phyloP scores from a whole-genome alignment of 495 filamentous ascomycete genomes.

The Friedmanniomyces simplex region DNA sequence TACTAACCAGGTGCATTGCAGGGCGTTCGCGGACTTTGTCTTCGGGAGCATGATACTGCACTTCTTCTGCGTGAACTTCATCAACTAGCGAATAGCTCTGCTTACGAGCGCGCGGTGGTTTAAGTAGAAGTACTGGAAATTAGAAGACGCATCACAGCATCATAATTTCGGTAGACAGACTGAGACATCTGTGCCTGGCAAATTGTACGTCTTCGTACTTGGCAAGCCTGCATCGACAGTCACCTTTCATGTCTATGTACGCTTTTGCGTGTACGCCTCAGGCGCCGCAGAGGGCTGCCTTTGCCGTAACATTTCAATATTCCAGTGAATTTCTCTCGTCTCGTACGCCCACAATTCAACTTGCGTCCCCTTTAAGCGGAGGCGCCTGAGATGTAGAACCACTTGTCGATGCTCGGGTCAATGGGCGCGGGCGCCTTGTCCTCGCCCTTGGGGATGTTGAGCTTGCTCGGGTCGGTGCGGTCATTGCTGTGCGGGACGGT shows the following conservation, averaged over 20 bases:
- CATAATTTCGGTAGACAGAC: too few relatives aligned
- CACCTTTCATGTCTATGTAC: not conserved
- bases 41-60: conserved; percentile 91
- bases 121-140: too few relatives aligned
- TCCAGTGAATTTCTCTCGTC: too few relatives aligned
- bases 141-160: too few relatives aligned
- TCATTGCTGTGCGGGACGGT: conserved; percentile 58
- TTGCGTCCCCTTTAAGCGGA: conserved; percentile 48
- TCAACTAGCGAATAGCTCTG: conserved; percentile 54
- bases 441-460: conserved; percentile 65
- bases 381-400: conserved; percentile 99
- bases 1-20: conserved; percentile 26
- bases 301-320: too few relatives aligned
- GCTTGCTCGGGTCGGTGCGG: conserved; percentile 50
- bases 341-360: not conserved
- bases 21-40: conserved; percentile 94
- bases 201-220: not conserved
- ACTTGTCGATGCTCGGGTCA: conserved; percentile 97
- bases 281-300: not conserved
- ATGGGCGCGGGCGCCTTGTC: conserved; percentile 76
- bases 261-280: not conserved
- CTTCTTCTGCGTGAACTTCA: conserved; percentile 99
- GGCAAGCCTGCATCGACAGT: not conserved
- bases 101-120: not conserved
- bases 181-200: too few relatives aligned